These are phyloP conservation scores for Cenchrus americanus DNA, from an alignment of 176 grass and related monocot species.

Conservation along the genomic window DNA sequence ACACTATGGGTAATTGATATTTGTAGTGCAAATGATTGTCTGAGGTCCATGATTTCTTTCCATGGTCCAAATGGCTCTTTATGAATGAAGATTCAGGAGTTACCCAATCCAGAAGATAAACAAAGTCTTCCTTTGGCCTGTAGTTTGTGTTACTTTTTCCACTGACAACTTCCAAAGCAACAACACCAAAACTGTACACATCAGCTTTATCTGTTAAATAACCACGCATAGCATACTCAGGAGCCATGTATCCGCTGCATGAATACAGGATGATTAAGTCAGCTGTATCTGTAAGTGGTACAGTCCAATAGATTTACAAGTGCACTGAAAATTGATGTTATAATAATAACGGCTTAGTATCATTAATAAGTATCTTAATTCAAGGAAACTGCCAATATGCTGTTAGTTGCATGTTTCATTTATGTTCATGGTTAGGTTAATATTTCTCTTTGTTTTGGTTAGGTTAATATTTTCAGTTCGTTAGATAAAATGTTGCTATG, in stretches of 20 bases:
- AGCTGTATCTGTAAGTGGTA: slow-evolving; percentile 19
- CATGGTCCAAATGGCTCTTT: slow-evolving; percentile 18
- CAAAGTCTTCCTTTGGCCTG: slow-evolving; percentile 87
- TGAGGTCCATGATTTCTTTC: not conserved
- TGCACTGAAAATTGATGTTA: slow-evolving; percentile 14
- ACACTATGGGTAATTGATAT: not conserved
- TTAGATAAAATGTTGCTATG: slow-evolving; percentile 22
- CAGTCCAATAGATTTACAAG: slow-evolving; percentile 16
- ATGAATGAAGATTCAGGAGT: slow-evolving; percentile 27
- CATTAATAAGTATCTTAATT: slow-evolving; percentile 19
- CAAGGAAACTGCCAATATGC: slow-evolving; percentile 24
- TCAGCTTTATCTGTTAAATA: slow-evolving; percentile 91
- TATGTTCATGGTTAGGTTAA: too few relatives aligned
- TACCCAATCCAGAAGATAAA: slow-evolving; percentile 98
- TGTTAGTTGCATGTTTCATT: slow-evolving; percentile 20
- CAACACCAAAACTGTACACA: slow-evolving; percentile 92
- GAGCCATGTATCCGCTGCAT: slow-evolving; percentile 95
- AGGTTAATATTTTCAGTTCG: not conserved
- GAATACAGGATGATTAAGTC: slow-evolving; percentile 31
- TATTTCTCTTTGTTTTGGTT: not conserved
- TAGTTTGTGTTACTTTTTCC: slow-evolving; percentile 98
- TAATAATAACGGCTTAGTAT: not conserved
- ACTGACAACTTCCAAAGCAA: slow-evolving; percentile 90
- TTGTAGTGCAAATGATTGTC: not conserved
- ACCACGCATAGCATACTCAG: slow-evolving; percentile 96